Evolutionary conservation across 2,329 filamentous ascomycete species (phyloP).

Genomic region (Botrytis galanthina): DNA sequence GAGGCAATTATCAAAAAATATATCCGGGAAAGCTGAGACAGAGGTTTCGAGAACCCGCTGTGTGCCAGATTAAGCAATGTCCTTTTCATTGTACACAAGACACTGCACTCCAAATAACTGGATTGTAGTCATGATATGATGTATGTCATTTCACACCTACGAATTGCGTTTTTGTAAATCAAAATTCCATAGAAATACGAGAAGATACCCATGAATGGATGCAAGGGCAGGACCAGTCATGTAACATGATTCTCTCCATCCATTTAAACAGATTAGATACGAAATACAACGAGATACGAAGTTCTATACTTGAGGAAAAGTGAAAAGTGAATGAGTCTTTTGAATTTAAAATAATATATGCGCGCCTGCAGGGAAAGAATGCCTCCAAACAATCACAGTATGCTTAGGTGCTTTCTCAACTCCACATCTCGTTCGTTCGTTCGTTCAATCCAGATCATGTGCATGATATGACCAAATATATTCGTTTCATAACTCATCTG

Average conservation of each 20-base stretch:
- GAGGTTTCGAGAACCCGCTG: not conserved
- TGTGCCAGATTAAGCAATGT: not conserved
- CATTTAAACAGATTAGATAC: conserved; percentile 1
- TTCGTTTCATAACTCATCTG: conserved; percentile 9
- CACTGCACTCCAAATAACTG: not conserved
- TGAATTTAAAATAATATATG: conserved; percentile 13
- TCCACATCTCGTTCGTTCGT: not conserved
- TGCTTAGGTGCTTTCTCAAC: not conserved
- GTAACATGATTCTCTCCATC: conserved; percentile 5
- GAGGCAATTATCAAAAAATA: not conserved
- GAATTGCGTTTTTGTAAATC: conserved; percentile 6
- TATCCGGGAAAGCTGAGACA: not conserved
- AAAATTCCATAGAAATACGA: conserved; percentile 12
- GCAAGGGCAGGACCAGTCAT: not conserved
- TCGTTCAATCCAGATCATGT: conserved; percentile 8
- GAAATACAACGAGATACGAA: conserved; percentile 8
- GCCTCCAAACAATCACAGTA: conserved; percentile 7
- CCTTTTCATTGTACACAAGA: not conserved
- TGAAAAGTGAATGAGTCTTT: conserved; percentile 19
- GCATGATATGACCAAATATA: conserved; percentile 1
- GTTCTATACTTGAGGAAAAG: conserved; percentile 12
- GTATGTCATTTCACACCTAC: conserved; percentile 6
- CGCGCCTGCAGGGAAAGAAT: conserved; percentile 16
- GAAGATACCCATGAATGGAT: conserved; percentile 11
- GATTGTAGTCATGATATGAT: conserved; percentile 1